These are phyloP conservation scores for Triticum aestivum DNA, from an alignment of 176 grass and related monocot genomes.

Conservation along the genomic window IWGSC_CS_RefSeq_v2.1 NC_057808.1:568645025-568645524, in stretches of 20 bases:
- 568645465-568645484: not conserved
- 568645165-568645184: slow-evolving; percentile 75
- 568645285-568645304: slow-evolving; percentile 61
- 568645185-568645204: slow-evolving; percentile 24
- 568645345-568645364: slow-evolving; percentile 78
- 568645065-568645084: slow-evolving; percentile 87
- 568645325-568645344: slow-evolving; percentile 84
- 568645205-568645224: not conserved
- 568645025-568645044: slow-evolving; percentile 33
- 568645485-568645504: not conserved
- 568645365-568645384: slow-evolving; percentile 69
- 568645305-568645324: slow-evolving; percentile 75
- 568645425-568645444: slow-evolving; percentile 11
- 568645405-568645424: not conserved
- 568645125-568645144: slow-evolving; percentile 81
- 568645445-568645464: not conserved
- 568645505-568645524: not conserved
- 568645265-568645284: slow-evolving; percentile 66
- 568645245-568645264: slow-evolving; percentile 43
- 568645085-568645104: slow-evolving; percentile 97
- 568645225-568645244: slow-evolving; percentile 2
- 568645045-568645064: slow-evolving; percentile 78
- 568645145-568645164: slow-evolving; percentile 82
- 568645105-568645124: slow-evolving; percentile 84
- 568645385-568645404: not conserved